These are phyloP conservation scores for Penicillium nucicola DNA, from an alignment of 495 filamentous ascomycete species.

Conservation along the genomic window DNA sequence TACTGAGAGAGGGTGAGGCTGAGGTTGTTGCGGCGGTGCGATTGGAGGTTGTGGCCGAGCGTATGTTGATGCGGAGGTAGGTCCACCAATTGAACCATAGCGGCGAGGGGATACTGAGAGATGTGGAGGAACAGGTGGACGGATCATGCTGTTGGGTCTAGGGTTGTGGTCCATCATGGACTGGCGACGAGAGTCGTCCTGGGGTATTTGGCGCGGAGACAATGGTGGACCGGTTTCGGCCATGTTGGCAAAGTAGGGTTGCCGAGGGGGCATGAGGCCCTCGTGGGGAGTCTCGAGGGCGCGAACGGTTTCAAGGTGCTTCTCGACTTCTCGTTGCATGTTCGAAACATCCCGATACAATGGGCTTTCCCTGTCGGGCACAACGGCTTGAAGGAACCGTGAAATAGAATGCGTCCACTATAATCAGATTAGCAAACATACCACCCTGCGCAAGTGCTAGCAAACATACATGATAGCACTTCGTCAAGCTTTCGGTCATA, in stretches of 20 bases:
- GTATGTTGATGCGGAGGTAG: constrained; percentile 67
- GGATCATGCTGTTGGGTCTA: constrained; percentile 34
- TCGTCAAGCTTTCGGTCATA: constrained; percentile 75
- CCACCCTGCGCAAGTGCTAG: background rate
- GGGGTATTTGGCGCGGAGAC: constrained; percentile 86
- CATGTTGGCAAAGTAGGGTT: constrained; percentile 71
- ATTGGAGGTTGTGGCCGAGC: constrained; percentile 63
- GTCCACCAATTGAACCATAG: constrained; percentile 79
- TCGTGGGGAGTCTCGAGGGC: constrained; percentile 77
- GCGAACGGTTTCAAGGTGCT: constrained; percentile 72
- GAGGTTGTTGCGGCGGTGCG: constrained; percentile 61
- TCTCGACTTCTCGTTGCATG: constrained; percentile 81
- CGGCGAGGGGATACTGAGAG: constrained; percentile 74
- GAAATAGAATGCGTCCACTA: constrained; percentile 77
- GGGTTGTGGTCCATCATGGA: constrained; percentile 38
- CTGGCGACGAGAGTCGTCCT: constrained; percentile 76
- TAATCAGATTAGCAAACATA: constrained; percentile 11
- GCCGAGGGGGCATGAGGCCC: constrained; percentile 67
- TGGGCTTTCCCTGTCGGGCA: constrained; percentile 62
- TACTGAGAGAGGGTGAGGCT: constrained; percentile 74
- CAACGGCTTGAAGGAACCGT: constrained; percentile 63
- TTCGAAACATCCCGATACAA: constrained; percentile 60
- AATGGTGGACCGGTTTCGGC: constrained; percentile 72
- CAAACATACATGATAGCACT: constrained; percentile 65
- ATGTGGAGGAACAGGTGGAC: constrained; percentile 76